Evolutionary conservation across 2,329 filamentous ascomycete genomes (phyloP).

Genomic region (Triangularia verruculosa): DNA sequence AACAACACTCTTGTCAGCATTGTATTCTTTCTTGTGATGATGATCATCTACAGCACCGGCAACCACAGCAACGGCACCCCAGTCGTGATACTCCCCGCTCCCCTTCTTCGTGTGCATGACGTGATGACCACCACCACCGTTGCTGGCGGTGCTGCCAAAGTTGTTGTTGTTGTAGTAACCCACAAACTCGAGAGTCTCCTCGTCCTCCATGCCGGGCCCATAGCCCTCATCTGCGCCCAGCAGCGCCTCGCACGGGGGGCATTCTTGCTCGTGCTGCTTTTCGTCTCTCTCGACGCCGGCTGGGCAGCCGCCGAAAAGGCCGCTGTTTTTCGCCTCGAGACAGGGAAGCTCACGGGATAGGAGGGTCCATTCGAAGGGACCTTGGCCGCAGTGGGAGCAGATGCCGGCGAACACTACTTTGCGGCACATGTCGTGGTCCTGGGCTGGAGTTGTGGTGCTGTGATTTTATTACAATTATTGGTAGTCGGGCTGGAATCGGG

Average conservation of each 20-base stretch:
- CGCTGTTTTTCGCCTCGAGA: slow-evolving; percentile 49
- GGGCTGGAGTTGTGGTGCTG: not conserved
- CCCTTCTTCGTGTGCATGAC: slow-evolving; percentile 1
- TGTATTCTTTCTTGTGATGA: slow-evolving; percentile 13
- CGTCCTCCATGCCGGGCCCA: slow-evolving; percentile 37
- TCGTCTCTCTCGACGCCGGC: slow-evolving; percentile 41
- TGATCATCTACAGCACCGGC: not conserved
- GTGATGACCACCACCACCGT: not conserved
- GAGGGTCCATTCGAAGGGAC: slow-evolving; percentile 41
- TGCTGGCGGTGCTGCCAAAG: not conserved
- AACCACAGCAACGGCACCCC: not conserved
- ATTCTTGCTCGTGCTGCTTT: slow-evolving; percentile 48
- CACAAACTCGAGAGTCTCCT: slow-evolving; percentile 17
- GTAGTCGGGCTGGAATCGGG: not conserved
- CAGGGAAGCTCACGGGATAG: slow-evolving; percentile 47
- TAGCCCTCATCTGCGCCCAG: slow-evolving; percentile 41
- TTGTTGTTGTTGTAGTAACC: not conserved
- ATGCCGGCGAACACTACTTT: slow-evolving; percentile 43
- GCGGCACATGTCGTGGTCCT: slow-evolving; percentile 42
- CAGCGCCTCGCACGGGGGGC: slow-evolving; percentile 42
- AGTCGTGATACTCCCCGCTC: not conserved
- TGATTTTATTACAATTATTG: not conserved
- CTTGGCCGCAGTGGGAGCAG: slow-evolving; percentile 42
- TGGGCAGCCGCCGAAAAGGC: slow-evolving; percentile 43
- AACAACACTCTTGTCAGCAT: slow-evolving; percentile 14